These are phyloP conservation scores for Ballota nigra DNA, from an alignment of 257 asterid genomes.

Conservation along the genomic window DNA sequence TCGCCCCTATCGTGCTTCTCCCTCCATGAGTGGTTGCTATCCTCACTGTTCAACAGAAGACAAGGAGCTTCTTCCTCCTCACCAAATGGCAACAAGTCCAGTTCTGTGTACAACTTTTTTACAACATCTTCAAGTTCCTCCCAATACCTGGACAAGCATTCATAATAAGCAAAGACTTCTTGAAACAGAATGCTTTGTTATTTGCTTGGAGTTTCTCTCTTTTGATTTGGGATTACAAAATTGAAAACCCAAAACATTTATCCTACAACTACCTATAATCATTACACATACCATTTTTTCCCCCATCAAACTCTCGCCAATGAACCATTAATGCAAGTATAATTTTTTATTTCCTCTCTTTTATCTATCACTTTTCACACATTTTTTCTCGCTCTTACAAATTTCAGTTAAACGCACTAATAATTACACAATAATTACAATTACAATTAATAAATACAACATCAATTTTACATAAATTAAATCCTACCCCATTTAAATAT, in stretches of 20 bases:
- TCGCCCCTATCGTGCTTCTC: constrained; percentile 56
- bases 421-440: no score
- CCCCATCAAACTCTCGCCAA: no score
- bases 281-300: neutral
- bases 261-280: neutral
- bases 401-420: neutral
- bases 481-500: no score
- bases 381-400: no score
- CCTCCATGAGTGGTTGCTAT: constrained; percentile 80
- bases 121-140: constrained; percentile 58
- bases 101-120: constrained; percentile 46
- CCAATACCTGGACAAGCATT: constrained; percentile 48
- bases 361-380: no score
- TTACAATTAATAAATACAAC: no score
- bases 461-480: no score
- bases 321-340: no score
- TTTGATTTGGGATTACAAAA: neutral
- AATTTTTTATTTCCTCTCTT: no score
- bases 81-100: constrained; percentile 91
- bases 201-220: neutral
- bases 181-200: neutral
- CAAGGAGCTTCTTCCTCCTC: constrained; percentile 73
- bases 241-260: no score
- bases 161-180: neutral
- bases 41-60: constrained; percentile 75